These are phyloP conservation scores for Lithohypha guttulata DNA, from an alignment of 2,329 filamentous ascomycete species.

Conservation along the genomic window DNA sequence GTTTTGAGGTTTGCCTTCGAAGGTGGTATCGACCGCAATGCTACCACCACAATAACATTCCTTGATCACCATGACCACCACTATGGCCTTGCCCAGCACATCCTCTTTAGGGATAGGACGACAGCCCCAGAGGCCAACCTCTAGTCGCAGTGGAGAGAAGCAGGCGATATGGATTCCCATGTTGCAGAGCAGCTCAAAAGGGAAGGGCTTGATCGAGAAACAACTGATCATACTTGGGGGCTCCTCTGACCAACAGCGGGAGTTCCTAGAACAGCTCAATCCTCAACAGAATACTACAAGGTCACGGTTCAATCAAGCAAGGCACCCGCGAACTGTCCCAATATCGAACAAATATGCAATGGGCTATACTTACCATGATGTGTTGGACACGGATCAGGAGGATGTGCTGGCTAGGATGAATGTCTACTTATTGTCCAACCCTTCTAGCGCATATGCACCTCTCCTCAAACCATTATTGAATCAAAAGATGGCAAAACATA, in stretches of 20 bases:
- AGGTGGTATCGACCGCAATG: slow-evolving; percentile 17
- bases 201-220: slow-evolving; percentile 83
- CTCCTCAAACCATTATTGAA: slow-evolving; percentile 77
- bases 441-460: slow-evolving; percentile 69
- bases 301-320: slow-evolving; percentile 39
- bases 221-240: slow-evolving; percentile 82
- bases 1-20: slow-evolving; percentile 96
- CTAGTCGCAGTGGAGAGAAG: slow-evolving; percentile 52
- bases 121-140: slow-evolving; percentile 28
- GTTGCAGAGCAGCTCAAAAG: slow-evolving; percentile 81
- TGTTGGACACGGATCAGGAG: slow-evolving; percentile 90
- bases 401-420: slow-evolving; percentile 85
- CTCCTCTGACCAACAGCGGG: slow-evolving; percentile 68
- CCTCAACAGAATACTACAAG: slow-evolving; percentile 28
- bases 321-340: slow-evolving; percentile 52
- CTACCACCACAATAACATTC: slow-evolving; percentile 1
- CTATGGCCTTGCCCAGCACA: slow-evolving; percentile 23
- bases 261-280: slow-evolving; percentile 59
- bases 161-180: slow-evolving; percentile 92
- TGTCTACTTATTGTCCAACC: slow-evolving; percentile 76
- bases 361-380: slow-evolving; percentile 91
- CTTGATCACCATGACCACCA: slow-evolving; percentile 1
- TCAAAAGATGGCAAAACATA: slow-evolving; percentile 72
- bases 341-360: slow-evolving; percentile 86
- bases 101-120: slow-evolving; percentile 23